Base-by-base conservation (phyloP, 352 stramenopile genomes). In the Pythium oligandrum region DNA sequence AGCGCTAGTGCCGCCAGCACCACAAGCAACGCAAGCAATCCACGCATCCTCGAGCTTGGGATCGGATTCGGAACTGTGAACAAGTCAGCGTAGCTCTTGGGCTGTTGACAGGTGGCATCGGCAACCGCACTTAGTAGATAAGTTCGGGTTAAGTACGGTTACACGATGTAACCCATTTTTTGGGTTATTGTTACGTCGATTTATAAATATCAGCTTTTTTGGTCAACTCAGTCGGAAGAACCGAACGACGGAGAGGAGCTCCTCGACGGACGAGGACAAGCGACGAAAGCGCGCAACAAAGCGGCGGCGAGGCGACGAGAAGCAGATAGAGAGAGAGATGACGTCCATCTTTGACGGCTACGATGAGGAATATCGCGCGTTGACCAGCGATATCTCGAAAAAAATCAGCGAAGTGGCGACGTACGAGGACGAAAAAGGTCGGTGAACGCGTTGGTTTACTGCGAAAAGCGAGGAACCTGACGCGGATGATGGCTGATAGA, bases 261-360 rank as follows among this genome's bases (percentile, higher is more conserved):
- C 42, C 7, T 26, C 17, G 17, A 26, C 17, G 17, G 17, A 26
- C 17, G 17, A 26, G 17, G 17, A 26, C 17, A 26, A 26, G 17
- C 17, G 17, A 26, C 17, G 17, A 26, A 26, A 26, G 17, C 17
- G 17, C 17, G 17, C 17, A 26, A 26, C 17, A 26, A 26, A 26
- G 17, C 17, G 17, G 0, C 17, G 17, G 17, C 17, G 17, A 26
- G 17, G 17, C 38, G 38, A 12, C 38, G 38, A 12, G 7, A 42
- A 42, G 38, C 7, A 12, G 38, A 42, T 12, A 8, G 38, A 42
- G 7, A 42, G 38, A 8, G 12, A 42, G 38, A 95, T 92, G 82
- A 95, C 84, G 60, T 90, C 82, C 38, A 95, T 93, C 55, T 95
- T 95, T 44, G 84, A 95, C 59, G 78, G 82, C 40, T 95, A 95